These are phyloP conservation scores for Colletotrichum shisoi DNA, from an alignment of 2,329 filamentous ascomycete genomes.

Conservation along the genomic window DNA sequence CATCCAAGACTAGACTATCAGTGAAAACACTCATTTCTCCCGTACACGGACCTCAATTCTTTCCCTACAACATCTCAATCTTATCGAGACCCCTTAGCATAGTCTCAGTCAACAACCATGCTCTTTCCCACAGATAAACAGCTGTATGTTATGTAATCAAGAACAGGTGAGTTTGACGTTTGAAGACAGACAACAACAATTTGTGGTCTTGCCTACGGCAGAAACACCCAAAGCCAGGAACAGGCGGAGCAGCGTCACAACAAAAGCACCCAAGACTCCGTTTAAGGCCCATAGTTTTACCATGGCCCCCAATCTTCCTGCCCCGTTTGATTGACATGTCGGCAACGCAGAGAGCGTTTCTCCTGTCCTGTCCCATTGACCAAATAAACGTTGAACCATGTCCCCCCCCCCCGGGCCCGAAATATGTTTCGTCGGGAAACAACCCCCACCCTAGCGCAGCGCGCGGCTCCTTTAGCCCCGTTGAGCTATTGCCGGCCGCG, in stretches of 20 bases:
- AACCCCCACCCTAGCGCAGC: background rate
- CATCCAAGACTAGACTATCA: too few species aligned
- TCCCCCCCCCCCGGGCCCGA: background rate
- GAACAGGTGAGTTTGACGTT: too few species aligned
- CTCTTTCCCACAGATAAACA: too few species aligned
- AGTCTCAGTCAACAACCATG: too few species aligned
- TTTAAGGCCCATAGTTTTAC: background rate
- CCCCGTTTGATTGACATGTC: background rate
- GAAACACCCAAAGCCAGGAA: background rate
- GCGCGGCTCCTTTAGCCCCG: constrained; percentile 6
- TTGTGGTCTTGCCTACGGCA: too few species aligned
- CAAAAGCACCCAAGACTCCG: too few species aligned
- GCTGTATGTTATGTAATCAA: too few species aligned
- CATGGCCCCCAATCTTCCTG: background rate
- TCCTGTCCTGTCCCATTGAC: background rate
- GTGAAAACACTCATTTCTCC: too few species aligned
- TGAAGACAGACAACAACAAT: too few species aligned
- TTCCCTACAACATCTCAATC: too few species aligned
- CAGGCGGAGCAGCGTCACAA: background rate
- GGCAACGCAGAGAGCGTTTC: background rate
- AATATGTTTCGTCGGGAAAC: background rate
- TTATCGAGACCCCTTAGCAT: too few species aligned
- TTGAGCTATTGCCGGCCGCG: background rate
- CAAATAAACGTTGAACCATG: background rate
- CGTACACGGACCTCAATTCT: too few species aligned